Percentiles rank a stretch among this genome's conserved stretches.
phyloP scores from a whole-genome alignment of 2,329 filamentous ascomycete species.

The Fusarium transvaalense region DNA sequence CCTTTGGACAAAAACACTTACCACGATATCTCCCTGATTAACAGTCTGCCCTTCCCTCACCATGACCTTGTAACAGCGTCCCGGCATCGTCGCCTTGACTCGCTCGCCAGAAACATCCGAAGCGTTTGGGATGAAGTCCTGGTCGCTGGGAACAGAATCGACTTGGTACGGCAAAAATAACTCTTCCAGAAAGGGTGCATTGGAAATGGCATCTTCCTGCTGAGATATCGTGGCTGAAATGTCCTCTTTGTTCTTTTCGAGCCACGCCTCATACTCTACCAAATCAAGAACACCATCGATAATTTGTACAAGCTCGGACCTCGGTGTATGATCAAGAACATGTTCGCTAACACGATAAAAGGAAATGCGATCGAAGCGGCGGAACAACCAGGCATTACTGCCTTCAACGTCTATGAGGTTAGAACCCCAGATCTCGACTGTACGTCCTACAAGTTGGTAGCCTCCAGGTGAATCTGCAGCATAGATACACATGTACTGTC shows the following conservation, averaged over 20 bases:
- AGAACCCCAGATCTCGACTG: constrained; percentile 52
- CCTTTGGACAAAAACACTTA: constrained; percentile 25
- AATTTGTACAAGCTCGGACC: constrained; percentile 45
- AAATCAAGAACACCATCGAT: constrained; percentile 50
- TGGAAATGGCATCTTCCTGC: constrained; percentile 47
- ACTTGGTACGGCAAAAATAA: constrained; percentile 46
- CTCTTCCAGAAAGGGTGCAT: constrained; percentile 49
- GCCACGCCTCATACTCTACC: constrained; percentile 51
- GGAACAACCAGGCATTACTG: constrained; percentile 48
- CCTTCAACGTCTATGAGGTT: background rate
- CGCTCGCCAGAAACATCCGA: constrained; percentile 40
- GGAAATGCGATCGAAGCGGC: constrained; percentile 52
- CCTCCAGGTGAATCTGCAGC: constrained; percentile 55
- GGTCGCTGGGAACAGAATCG: background rate
- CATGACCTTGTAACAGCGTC: constrained; percentile 52
- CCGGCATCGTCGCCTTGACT: constrained; percentile 51
- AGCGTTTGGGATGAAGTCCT: background rate
- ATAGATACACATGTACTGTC: constrained; percentile 57
- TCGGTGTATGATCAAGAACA: constrained; percentile 45
- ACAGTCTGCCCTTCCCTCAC: constrained; percentile 47
- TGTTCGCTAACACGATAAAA: constrained; percentile 51
- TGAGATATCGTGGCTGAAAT: constrained; percentile 40
- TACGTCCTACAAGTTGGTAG: constrained; percentile 55
- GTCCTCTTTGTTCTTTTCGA: constrained; percentile 47
- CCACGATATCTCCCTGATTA: constrained; percentile 48